Evolutionary conservation across 352 stramenopile genomes (phyloP).

Genomic region (Blastocystis hominis): DNA sequence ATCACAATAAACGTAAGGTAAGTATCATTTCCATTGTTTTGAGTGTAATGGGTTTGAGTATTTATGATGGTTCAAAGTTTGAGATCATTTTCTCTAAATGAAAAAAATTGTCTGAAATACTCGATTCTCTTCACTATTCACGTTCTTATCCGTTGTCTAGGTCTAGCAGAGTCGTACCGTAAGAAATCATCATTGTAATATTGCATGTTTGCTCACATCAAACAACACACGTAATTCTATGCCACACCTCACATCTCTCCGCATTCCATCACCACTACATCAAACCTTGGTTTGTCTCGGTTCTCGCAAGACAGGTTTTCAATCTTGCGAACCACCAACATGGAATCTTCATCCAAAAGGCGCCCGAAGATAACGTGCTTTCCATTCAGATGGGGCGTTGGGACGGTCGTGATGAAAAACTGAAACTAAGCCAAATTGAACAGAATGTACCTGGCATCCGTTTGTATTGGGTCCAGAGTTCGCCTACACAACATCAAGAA

Average conservation of each 20-base stretch:
- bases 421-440: background rate
- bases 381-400: constrained; percentile 85
- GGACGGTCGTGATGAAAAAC: constrained; percentile 64
- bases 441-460: constrained; percentile 83
- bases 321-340: constrained; percentile 79
- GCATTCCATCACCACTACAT: constrained; percentile 89
- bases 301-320: constrained; percentile 76
- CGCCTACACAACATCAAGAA: constrained; percentile 62
- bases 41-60: constrained; percentile 3
- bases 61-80: constrained; percentile 58
- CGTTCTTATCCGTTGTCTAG: background rate
- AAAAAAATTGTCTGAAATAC: constrained; percentile 44
- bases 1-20: background rate
- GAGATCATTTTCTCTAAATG: constrained; percentile 56
- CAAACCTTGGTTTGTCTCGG: constrained; percentile 77
- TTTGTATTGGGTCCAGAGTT: constrained; percentile 89
- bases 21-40: background rate
- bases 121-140: background rate
- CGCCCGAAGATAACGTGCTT: constrained; percentile 98
- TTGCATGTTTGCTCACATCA: background rate
- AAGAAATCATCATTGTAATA: background rate
- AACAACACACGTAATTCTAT: background rate
- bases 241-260: constrained; percentile 67
- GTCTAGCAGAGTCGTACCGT: background rate
- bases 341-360: constrained; percentile 68